Base-by-base conservation (phyloP, 257 asterid species). In the Gentiana macrophylla region DNA sequence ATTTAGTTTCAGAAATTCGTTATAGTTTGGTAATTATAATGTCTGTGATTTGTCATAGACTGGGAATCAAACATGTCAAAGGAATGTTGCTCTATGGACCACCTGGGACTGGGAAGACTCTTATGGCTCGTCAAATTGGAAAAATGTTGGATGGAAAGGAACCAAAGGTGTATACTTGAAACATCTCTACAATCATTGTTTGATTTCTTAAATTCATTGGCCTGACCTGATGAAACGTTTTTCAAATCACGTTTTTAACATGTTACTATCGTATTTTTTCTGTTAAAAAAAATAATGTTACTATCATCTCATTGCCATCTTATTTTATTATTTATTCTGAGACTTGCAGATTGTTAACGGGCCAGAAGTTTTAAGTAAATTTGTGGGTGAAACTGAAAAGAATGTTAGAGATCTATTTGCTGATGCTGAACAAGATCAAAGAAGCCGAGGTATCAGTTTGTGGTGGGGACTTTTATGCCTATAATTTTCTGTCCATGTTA, bases 41-140 rank as follows among this genome's bases (percentile, higher is more conserved):
- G 51, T n/a, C 56, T 57, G 47, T 62, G 63, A 45, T 56, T 34
- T 76, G 69, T 49, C 70, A 41, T 41, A 92, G 99, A 68, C 80
- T 92, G 67, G 99, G 99, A 53, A 88, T 92, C 80, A 88, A 85
- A 77, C 99, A 92, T 74, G 99, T 92, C 49, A 92, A 92, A 67
- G 99, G 99, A 74, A 92, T 92, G 97, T 80, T 92, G 72, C 97
- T 92, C 52, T 75, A 53, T 71, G 99, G 99, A 66, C 99, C 99
- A 67, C 99, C 99, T 77, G 99, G 99, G 70, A 92, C 99, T 62
- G 99, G 99, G 53, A 92, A 92, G 84, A 92, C 99, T 55, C 77
- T 92, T 59, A 88, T 92, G 93, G 99, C 99, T 66, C 97, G 99
- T 13, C 99, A 92, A 81, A 92, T 92, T 70, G 99, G 99, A 53